phyloP scores from a whole-genome alignment of 306 rosid species.

The Hippophae gyantsensis region DNA sequence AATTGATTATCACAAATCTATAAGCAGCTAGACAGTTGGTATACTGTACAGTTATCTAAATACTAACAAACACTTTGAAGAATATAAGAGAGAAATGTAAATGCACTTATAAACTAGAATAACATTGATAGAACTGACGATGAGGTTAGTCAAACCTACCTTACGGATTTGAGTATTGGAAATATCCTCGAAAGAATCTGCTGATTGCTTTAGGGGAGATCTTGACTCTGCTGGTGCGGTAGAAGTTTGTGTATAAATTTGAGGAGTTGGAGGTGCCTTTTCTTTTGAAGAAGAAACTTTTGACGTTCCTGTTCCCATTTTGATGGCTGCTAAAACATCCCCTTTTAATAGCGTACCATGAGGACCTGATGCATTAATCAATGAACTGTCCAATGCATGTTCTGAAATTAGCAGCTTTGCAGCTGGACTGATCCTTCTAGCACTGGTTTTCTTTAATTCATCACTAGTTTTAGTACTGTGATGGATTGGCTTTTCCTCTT shows the following conservation, averaged over 20 bases:
- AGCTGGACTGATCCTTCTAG: conserved; percentile 76
- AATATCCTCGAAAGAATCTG: conserved; percentile 69
- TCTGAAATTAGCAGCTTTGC: conserved; percentile 74
- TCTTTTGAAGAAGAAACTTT: conserved; percentile 50
- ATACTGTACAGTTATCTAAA: not conserved
- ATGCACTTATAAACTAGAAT: too few species aligned
- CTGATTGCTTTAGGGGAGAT: conserved; percentile 40
- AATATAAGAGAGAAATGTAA: not conserved
- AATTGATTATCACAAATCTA: not conserved
- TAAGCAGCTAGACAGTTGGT: not conserved
- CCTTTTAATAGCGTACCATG: conserved; percentile 80
- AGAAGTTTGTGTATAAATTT: conserved; percentile 31
- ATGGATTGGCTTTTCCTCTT: conserved; percentile 44
- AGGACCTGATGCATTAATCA: conserved; percentile 73
- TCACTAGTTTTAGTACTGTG: conserved; percentile 31
- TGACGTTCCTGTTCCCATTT: conserved; percentile 53
- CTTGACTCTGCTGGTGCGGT: conserved; percentile 32
- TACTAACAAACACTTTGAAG: not conserved
- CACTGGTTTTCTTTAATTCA: conserved; percentile 29
- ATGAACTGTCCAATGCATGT: conserved; percentile 69
- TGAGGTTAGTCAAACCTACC: conserved; percentile 35
- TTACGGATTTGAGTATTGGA: conserved; percentile 92
- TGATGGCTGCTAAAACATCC: conserved; percentile 81
- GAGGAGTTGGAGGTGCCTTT: conserved; percentile 39
- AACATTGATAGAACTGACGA: conserved; percentile 1